These are phyloP conservation scores for Trametes pubescens DNA, from an alignment of 1,284 basidiomycete genomes.

Conservation along the genomic window DNA sequence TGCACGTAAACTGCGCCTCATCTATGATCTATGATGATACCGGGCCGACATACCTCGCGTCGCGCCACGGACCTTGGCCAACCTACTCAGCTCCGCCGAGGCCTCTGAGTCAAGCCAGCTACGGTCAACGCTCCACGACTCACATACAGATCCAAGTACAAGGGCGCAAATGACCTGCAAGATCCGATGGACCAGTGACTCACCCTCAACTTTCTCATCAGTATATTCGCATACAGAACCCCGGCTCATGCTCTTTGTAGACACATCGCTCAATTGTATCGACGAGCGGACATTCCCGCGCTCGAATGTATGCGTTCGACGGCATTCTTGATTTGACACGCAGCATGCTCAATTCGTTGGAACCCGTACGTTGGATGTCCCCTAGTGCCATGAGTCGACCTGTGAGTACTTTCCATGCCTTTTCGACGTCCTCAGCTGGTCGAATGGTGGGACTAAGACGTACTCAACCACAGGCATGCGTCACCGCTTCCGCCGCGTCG, in stretches of 20 bases:
- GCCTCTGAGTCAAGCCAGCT: slow-evolving; percentile 2
- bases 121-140: background rate
- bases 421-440: background rate
- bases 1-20: background rate
- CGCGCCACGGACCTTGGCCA: background rate
- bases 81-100: background rate
- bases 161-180: slow-evolving; percentile 5
- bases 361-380: background rate
- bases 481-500: slow-evolving; percentile 1
- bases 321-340: background rate
- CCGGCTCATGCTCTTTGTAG: background rate
- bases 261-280: background rate
- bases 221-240: background rate
- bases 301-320: background rate
- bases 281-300: background rate
- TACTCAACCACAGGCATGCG: background rate
- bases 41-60: slow-evolving; percentile 1
- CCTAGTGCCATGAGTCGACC: slow-evolving; percentile 2
- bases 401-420: background rate
- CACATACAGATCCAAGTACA: slow-evolving; percentile 14
- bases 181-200: slow-evolving; percentile 16
- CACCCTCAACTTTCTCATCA: background rate
- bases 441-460: background rate
- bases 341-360: background rate
- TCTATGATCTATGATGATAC: background rate